Base-by-base conservation (phyloP, 371 early-diverging fungal genomes). In the Mortierella sp. region DNA sequence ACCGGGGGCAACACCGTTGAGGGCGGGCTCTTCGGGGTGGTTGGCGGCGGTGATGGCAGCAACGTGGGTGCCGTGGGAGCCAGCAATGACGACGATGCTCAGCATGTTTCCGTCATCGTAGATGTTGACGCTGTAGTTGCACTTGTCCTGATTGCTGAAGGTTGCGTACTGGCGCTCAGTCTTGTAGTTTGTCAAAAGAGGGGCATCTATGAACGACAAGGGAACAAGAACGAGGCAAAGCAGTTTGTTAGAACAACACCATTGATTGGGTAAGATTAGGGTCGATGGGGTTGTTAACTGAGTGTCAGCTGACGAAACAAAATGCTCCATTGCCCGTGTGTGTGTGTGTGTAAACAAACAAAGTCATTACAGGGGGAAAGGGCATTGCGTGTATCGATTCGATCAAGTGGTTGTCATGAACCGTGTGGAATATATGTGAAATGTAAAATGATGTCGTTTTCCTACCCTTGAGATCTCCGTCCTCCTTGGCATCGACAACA, bases 1-100 rank as follows among this genome's bases (percentile, higher is more conserved):
- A 50, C 96, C 96, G 7, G 97, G 97, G 1, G 97, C 97, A 41
- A 97, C 96, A 79, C 98, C 98, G 86, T 96, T 95, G 74, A 94
- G 86, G 24, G 87, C 92, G 8, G 95, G 94, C 37, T 95, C 95
- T 13, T 97, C 95, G 5, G 96, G 95, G 78, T 94, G 93, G 80
- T 95, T 87, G 39, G 92, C 96, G 10, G 95, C 96, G 34, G 92
- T 86, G 74, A 96, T 95, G 45, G 94, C 96, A 41, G 98, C 97
- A 55, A 99, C 99, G 78, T 99, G 99, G 9, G 97, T 97, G 45
- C 96, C 96, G 76, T 99, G 99, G 53, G 93, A 88, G 24, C 97
- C 96, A 40, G 93, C 92, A 58, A 91, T 83, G 45, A 94, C 94
- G 31, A 97, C 98, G 77, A 97, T 93, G 79, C 94, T 90, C 55